These are phyloP conservation scores for Eucalyptus virginea DNA, from an alignment of 345 rosid species.

Conservation along the genomic window DNA sequence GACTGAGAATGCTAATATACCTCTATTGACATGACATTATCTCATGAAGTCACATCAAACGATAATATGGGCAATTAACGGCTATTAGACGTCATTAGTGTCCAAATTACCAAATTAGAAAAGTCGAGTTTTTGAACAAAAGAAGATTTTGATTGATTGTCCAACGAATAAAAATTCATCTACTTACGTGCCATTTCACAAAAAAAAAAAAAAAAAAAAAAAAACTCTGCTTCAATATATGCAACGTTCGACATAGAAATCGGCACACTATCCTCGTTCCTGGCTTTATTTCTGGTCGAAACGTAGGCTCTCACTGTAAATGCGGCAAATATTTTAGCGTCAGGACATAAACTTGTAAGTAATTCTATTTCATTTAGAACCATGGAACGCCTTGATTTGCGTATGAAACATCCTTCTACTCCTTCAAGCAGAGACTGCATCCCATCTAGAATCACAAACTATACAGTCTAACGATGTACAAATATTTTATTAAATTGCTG, in stretches of 20 bases:
- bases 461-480: background rate
- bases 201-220: background rate
- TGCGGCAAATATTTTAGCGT: background rate
- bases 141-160: background rate
- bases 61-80: background rate
- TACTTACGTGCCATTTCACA: background rate
- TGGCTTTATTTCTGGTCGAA: background rate
- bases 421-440: background rate
- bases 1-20: background rate
- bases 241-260: background rate
- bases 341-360: background rate
- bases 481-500: background rate
- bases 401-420: background rate
- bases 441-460: background rate
- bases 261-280: background rate
- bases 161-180: background rate
- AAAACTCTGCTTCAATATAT: background rate
- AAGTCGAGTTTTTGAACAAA: background rate
- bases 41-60: background rate
- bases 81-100: background rate
- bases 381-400: background rate
- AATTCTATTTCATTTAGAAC: background rate
- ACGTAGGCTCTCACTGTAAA: background rate
- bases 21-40: background rate
- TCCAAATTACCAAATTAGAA: background rate